Evolutionary conservation across 805 yeast species (phyloP).

Genomic region (Candida koratica): DNA sequence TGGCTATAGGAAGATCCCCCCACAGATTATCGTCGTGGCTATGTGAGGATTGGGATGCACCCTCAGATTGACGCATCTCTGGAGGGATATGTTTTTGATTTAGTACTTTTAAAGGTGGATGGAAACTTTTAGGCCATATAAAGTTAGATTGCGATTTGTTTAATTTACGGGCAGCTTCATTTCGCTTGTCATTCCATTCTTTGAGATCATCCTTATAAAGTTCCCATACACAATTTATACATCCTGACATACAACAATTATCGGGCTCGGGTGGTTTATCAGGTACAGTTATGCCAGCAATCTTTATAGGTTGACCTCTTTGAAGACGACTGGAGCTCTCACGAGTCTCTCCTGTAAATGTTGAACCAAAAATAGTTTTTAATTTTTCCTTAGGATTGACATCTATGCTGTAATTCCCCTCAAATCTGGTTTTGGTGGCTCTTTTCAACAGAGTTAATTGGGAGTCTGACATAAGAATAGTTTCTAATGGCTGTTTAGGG

Average conservation of each 20-base stretch:
- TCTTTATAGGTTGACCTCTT: conserved; percentile 33
- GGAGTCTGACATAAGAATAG: conserved; percentile 21
- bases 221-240: conserved; percentile 97
- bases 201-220: conserved; percentile 80
- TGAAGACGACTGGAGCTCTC: conserved; percentile 33
- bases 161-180: conserved; percentile 49
- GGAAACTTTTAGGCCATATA: conserved; percentile 42
- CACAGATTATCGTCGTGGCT: conserved; percentile 26
- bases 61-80: conserved; percentile 26
- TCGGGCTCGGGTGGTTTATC: conserved; percentile 86
- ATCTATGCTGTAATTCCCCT: conserved; percentile 29
- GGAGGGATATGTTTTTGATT: conserved; percentile 32
- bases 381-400: conserved; percentile 46
- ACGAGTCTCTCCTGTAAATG: conserved; percentile 51
- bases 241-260: conserved; percentile 96
- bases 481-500: conserved; percentile 33
- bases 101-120: conserved; percentile 36
- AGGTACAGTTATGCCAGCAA: conserved; percentile 72
- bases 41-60: conserved; percentile 4
- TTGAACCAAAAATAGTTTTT: conserved; percentile 50
- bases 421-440: conserved; percentile 23
- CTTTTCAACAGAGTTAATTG: conserved; percentile 20
- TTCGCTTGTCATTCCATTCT: conserved; percentile 68
- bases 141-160: conserved; percentile 30
- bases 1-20: conserved; percentile 63